phyloP scores from a whole-genome alignment of 352 stramenopile genomes.

The Stephanocyclus meneghinianus region DNA sequence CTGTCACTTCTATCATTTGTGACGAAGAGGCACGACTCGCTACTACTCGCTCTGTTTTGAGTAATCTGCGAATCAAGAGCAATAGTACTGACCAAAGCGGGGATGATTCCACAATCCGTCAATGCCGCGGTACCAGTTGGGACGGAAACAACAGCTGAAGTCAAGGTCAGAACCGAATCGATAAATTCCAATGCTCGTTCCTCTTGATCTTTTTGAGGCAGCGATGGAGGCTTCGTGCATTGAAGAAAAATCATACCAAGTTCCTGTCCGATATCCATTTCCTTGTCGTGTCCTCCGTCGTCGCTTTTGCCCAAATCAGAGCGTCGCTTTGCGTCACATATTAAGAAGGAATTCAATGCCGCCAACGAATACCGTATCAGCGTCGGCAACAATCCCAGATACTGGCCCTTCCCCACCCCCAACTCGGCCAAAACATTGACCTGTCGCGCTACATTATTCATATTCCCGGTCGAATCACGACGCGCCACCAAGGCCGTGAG shows the following conservation, averaged over 20 bases:
- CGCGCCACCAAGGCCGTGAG: slow-evolving; percentile 76
- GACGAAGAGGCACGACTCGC: background rate
- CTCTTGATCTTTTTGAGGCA: slow-evolving; percentile 54
- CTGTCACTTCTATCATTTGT: background rate
- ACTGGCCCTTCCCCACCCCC: slow-evolving; percentile 80
- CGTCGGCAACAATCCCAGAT: slow-evolving; percentile 78
- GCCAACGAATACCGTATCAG: slow-evolving; percentile 80
- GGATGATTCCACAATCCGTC: slow-evolving; percentile 82
- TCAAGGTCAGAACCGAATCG: slow-evolving; percentile 78
- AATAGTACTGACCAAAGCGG: slow-evolving; percentile 76
- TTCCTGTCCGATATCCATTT: slow-evolving; percentile 56
- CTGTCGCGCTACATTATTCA: slow-evolving; percentile 66
- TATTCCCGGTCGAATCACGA: slow-evolving; percentile 55
- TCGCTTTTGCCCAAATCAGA: background rate
- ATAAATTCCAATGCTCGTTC: slow-evolving; percentile 76
- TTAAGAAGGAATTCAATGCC: slow-evolving; percentile 68
- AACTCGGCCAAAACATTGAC: slow-evolving; percentile 79
- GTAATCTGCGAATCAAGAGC: slow-evolving; percentile 50
- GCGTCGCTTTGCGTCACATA: slow-evolving; percentile 10
- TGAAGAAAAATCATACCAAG: slow-evolving; percentile 79
- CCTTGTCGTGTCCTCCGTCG: background rate
- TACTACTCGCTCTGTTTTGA: background rate
- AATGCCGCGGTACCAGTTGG: slow-evolving; percentile 71
- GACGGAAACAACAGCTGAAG: slow-evolving; percentile 73
- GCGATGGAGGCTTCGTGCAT: slow-evolving; percentile 55